A percentile compares a stretch with the other conserved stretches of the same genome.
Conservation (phyloP, 805 yeast species). For the Nakazawaea wyomingensis region DNA sequence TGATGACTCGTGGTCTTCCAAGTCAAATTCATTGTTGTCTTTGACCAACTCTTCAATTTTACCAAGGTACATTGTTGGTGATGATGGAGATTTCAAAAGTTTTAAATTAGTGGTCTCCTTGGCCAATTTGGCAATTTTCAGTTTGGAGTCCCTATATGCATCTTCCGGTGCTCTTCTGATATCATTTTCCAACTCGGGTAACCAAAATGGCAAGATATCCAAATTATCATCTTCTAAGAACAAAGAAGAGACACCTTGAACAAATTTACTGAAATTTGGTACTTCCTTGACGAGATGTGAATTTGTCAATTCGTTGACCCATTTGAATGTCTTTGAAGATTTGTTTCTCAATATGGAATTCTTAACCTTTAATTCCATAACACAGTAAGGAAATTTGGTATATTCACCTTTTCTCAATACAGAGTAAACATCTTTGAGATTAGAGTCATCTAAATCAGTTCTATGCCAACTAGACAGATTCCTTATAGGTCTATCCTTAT, state of each 20-base stretch:
- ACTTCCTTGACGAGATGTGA: conserved; percentile 87
- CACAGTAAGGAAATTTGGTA: conserved; percentile 76
- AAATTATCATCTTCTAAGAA: conserved; percentile 87
- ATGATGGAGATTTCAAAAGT: conserved; percentile 37
- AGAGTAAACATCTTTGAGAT: conserved; percentile 58
- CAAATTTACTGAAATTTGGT: conserved; percentile 87
- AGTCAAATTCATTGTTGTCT: conserved; percentile 38
- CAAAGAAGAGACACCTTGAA: conserved; percentile 87
- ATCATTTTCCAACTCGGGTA: conserved; percentile 80
- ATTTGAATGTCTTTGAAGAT: conserved; percentile 41
- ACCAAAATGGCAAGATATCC: conserved; percentile 82
- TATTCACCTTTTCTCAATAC: conserved; percentile 82
- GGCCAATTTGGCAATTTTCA: conserved; percentile 43
- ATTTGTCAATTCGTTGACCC: conserved; percentile 85
- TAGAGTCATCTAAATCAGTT: conserved; percentile 70
- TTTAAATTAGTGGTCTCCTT: conserved; percentile 32
- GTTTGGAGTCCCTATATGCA: conserved; percentile 63
- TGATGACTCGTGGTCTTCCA: conserved; percentile 56
- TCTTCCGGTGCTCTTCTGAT: conserved; percentile 66
- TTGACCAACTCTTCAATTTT: conserved; percentile 27
- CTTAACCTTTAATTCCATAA: conserved; percentile 72
- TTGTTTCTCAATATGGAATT: conserved; percentile 44
- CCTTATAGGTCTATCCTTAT: conserved; percentile 79
- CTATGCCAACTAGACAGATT: conserved; percentile 91
- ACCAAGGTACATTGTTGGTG: conserved; percentile 25